phyloP scores from a whole-genome alignment of 164 flowering plant genomes.

The Paratinospora sagittata region DNA sequence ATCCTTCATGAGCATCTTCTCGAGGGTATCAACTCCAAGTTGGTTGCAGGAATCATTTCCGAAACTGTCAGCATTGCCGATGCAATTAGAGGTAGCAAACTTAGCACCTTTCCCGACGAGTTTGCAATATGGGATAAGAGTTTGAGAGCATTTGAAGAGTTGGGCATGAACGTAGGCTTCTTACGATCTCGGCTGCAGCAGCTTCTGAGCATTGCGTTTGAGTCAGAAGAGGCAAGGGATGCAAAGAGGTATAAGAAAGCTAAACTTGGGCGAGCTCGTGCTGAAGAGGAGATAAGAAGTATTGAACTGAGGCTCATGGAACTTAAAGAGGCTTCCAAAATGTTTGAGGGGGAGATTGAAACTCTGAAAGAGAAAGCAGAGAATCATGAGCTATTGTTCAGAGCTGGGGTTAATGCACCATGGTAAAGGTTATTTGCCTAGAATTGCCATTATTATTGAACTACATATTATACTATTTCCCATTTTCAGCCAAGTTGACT shows the following conservation, averaged over 20 bases:
- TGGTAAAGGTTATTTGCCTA: slow-evolving; percentile 3
- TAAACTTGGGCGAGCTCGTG: slow-evolving; percentile 15
- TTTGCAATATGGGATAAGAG: slow-evolving; percentile 39
- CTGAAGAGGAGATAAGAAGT: slow-evolving; percentile 9
- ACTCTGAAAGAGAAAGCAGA: slow-evolving; percentile 12
- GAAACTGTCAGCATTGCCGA: slow-evolving; percentile 35
- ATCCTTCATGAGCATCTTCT: slow-evolving; percentile 32
- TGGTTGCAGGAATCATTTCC: slow-evolving; percentile 33
- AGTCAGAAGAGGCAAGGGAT: slow-evolving; percentile 28
- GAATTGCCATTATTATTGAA: background rate
- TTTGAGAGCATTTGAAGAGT: slow-evolving; percentile 37
- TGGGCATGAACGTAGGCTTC: slow-evolving; percentile 57
- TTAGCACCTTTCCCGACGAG: slow-evolving; percentile 29
- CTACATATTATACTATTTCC: background rate
- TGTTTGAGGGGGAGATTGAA: slow-evolving; percentile 2
- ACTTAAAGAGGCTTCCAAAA: background rate
- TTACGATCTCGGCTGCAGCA: slow-evolving; percentile 28
- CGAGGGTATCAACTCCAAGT: slow-evolving; percentile 24
- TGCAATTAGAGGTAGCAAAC: slow-evolving; percentile 34
- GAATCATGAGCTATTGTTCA: slow-evolving; percentile 5
- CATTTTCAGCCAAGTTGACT: slow-evolving; percentile 2
- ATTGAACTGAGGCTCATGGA: slow-evolving; percentile 1
- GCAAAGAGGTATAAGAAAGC: slow-evolving; percentile 29
- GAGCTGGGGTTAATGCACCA: slow-evolving; percentile 10
- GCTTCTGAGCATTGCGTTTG: slow-evolving; percentile 29